A percentile compares a stretch with the other conserved stretches of the same genome.
These are phyloP conservation scores for Tetradesmus obliquus DNA, from an alignment of 139 green algal genomes.

Conservation along the genomic window DNA sequence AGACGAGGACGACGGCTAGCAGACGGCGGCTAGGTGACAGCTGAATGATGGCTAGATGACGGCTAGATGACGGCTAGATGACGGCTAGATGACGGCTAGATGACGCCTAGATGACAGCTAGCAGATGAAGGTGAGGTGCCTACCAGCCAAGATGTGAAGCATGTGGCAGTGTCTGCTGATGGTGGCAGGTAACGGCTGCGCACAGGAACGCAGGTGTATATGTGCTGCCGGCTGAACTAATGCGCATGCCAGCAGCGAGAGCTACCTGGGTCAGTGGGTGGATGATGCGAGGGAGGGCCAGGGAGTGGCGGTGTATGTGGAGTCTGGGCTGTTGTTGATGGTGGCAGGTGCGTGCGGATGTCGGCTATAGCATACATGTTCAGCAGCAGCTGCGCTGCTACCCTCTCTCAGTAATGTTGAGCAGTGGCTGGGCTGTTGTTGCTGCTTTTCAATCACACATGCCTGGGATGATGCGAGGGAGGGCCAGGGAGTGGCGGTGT, in stretches of 20 bases:
- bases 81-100: neutral
- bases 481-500: slow-evolving; percentile 7
- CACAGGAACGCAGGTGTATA: no score
- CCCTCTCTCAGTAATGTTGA: neutral
- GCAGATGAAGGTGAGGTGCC: no score
- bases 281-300: slow-evolving; percentile 31
- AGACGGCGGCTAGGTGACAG: neutral
- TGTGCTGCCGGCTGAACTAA: no score
- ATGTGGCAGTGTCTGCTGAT: neutral
- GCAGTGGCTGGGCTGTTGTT: neutral
- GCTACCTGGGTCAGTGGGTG: slow-evolving; percentile 47
- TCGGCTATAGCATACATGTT: neutral
- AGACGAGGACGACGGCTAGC: no score
- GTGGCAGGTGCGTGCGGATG: neutral
- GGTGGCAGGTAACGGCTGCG: neutral
- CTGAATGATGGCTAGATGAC: neutral
- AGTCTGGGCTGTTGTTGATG: neutral
- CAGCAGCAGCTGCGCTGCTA: neutral
- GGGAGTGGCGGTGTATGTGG: neutral
- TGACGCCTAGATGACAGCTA: neutral
- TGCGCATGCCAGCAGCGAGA: neutral
- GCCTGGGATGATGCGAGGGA: neutral
- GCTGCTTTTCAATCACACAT: neutral
- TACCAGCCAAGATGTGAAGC: no score
- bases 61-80: neutral